Percentiles rank a stretch among this genome's conserved stretches.
phyloP scores from a whole-genome alignment of 2,329 filamentous ascomycete genomes.

The Tolypocladium amazonense region DNA sequence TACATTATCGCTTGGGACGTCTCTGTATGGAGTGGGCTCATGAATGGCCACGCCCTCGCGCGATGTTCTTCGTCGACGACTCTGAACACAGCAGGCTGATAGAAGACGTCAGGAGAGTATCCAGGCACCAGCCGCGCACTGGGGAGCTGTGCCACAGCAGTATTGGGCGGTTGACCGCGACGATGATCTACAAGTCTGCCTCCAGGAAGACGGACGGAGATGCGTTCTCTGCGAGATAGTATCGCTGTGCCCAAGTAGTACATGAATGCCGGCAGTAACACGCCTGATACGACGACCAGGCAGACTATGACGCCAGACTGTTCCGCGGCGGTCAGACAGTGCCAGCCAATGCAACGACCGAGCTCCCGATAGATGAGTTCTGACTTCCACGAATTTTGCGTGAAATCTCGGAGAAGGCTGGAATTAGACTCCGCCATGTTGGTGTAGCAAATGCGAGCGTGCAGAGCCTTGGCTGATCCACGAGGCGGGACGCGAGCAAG shows the following conservation, averaged over 20 bases:
- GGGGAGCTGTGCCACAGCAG: constrained; percentile 1
- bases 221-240: constrained; percentile 2
- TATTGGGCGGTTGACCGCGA: background rate
- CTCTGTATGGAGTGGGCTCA: background rate
- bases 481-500: background rate
- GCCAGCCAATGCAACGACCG: constrained; percentile 21
- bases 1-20: background rate
- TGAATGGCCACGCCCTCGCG: background rate
- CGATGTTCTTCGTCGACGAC: background rate
- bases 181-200: constrained; percentile 2
- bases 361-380: background rate
- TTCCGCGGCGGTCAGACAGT: constrained; percentile 25
- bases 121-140: background rate
- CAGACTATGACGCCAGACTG: constrained; percentile 29
- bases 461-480: background rate
- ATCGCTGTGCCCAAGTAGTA: constrained; percentile 21
- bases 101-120: background rate
- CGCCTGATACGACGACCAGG: constrained; percentile 15
- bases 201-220: constrained; percentile 3
- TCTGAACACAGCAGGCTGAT: constrained; percentile 2
- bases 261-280: constrained; percentile 19
- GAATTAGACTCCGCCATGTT: background rate
- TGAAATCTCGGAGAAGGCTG: background rate
- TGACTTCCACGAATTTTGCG: background rate
- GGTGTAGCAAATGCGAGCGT: background rate